A percentile compares a stretch with the other conserved stretches of the same genome.
These are phyloP conservation scores for Nemania sp. DNA, from an alignment of 2,329 filamentous ascomycete species.

Conservation along the genomic window DNA sequence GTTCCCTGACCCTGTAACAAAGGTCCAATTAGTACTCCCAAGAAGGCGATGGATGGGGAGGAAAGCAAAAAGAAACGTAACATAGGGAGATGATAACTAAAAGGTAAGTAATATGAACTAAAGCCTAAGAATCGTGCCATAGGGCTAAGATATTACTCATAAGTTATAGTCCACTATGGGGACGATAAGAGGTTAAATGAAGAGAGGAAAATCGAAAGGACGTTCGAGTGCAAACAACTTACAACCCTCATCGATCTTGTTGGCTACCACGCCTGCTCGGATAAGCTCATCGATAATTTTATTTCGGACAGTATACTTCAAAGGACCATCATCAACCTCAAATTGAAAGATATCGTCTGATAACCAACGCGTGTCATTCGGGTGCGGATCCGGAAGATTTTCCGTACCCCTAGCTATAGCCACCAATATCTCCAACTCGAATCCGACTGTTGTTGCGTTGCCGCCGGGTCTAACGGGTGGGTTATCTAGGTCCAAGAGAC, in stretches of 20 bases:
- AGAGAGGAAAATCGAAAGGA: not conserved
- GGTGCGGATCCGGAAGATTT: conserved; percentile 36
- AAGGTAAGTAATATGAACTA: not conserved
- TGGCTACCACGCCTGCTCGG: conserved; percentile 3
- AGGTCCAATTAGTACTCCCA: no score
- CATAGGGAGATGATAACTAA: no score
- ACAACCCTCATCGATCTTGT: conserved; percentile 16
- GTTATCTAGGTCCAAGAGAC: no score
- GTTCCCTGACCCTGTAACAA: no score
- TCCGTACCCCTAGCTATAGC: conserved; percentile 7
- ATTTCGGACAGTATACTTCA: conserved; percentile 34
- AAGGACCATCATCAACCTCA: not conserved
- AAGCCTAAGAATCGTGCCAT: not conserved
- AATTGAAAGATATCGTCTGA: not conserved
- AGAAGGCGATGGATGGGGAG: no score
- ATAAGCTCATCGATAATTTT: conserved; percentile 37
- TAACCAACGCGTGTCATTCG: conserved; percentile 33
- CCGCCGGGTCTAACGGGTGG: not conserved
- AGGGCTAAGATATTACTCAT: not conserved
- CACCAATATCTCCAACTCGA: conserved; percentile 42
- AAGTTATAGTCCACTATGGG: not conserved
- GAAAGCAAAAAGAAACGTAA: no score
- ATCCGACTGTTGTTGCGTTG: conserved; percentile 40
- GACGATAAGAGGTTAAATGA: not conserved
- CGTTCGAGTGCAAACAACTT: not conserved